Conservation (phyloP, 805 yeast species). For the Grigorovia transvaalensis region DNA sequence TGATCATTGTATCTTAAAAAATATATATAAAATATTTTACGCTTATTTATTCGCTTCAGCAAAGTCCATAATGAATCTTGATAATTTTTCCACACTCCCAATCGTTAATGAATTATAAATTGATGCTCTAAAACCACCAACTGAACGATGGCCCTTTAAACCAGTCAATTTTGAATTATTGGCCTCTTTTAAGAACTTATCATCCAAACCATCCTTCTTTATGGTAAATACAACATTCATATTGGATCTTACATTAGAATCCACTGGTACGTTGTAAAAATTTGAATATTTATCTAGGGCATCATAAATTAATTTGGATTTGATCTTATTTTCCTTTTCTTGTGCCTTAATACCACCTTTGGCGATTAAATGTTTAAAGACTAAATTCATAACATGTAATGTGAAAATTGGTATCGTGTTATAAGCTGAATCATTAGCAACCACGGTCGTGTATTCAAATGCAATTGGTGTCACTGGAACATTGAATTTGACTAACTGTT, state of each 20-base stretch:
- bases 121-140: constrained; percentile 94
- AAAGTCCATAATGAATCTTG: constrained; percentile 48
- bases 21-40: too few species aligned
- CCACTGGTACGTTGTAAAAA: constrained; percentile 59
- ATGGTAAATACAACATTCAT: constrained; percentile 93
- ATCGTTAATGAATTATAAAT: constrained; percentile 77
- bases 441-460: constrained; percentile 75
- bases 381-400: constrained; percentile 74
- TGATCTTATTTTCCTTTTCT: constrained; percentile 44
- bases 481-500: constrained; percentile 44
- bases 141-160: constrained; percentile 91
- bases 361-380: constrained; percentile 48
- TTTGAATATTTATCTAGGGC: constrained; percentile 58
- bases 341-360: constrained; percentile 68
- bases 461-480: constrained; percentile 86
- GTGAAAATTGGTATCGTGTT: constrained; percentile 95
- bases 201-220: constrained; percentile 52
- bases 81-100: constrained; percentile 47
- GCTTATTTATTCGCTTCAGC: constrained; percentile 32
- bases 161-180: constrained; percentile 53
- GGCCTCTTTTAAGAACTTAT: constrained; percentile 61
- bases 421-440: constrained; percentile 83
- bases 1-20: too few species aligned
- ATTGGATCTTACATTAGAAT: constrained; percentile 53
- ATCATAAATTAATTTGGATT: constrained; percentile 54